These are phyloP conservation scores for Beauveria asiatica DNA, from an alignment of 2,329 filamentous ascomycete genomes.

Conservation along the genomic window DNA sequence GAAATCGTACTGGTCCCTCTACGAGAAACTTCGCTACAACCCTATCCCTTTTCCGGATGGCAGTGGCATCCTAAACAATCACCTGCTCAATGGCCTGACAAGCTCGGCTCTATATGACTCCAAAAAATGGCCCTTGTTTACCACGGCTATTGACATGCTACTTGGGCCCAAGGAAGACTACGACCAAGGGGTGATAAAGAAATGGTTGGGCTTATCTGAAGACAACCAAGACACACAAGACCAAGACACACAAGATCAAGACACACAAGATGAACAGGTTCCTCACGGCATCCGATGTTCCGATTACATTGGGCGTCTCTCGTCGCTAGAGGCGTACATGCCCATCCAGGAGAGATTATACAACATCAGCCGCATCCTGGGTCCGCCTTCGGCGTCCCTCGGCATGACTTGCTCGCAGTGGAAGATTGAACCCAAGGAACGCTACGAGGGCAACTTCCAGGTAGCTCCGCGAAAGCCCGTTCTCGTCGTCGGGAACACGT, in stretches of 20 bases:
- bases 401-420: constrained; percentile 28
- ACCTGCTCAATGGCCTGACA: constrained; percentile 15
- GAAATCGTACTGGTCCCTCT: constrained; percentile 20
- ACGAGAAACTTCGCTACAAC: constrained; percentile 20
- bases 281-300: constrained; percentile 25
- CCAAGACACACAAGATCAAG: not conserved
- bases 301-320: constrained; percentile 22
- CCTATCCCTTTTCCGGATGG: constrained; percentile 17
- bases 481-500: constrained; percentile 29
- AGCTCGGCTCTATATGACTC: constrained; percentile 18
- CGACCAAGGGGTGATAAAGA: not conserved
- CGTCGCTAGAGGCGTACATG: constrained; percentile 20
- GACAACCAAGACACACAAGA: not conserved
- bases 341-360: constrained; percentile 18
- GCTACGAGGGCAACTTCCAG: constrained; percentile 24
- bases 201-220: not conserved
- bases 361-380: constrained; percentile 21
- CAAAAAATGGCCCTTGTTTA: constrained; percentile 13
- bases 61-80: constrained; percentile 19
- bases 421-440: constrained; percentile 28
- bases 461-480: constrained; percentile 25
- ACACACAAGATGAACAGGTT: not conserved
- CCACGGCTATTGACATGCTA: constrained; percentile 12
- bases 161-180: not conserved
- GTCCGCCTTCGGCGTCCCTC: constrained; percentile 13